Base-by-base conservation (phyloP, 371 early-diverging fungal genomes). In the Actinomortierella wolfii region DNA sequence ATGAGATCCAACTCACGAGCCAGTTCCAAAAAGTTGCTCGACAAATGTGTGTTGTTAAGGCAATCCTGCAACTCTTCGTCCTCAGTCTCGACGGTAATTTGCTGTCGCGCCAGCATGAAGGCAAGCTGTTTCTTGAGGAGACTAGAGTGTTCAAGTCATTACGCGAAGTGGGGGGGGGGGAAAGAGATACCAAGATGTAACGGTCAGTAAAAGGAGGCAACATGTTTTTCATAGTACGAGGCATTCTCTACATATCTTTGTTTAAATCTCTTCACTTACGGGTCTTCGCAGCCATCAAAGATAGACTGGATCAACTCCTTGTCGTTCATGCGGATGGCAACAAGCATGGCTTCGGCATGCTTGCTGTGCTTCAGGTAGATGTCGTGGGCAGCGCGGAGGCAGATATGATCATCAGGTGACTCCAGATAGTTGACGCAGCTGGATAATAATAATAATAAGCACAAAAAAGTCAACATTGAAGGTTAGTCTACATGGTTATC, bases 1-100 rank as follows among this genome's bases (percentile, higher is more conserved):
- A 94, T 79, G 21, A 98, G 88, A 79, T 97, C 95, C 61, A 98
- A 86, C 63, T 97, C 95, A 34, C 89, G 87, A 3, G 94, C 99
- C 47, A 98, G 86, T 15, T 89, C 83, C 54, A 91, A 81, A 67
- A 94, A 98, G 77, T 93, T 83, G 57, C 89, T 89, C 9, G 95
- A 90, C 46, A 98, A 81, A 29, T 87, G 81, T 21, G 92, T 81
- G 78, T 98, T 97, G 81, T 88, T 89, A 61, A 98, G 79, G 68
- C 95, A 96, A 28, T 89, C 93, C 15, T 82, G 82, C 43, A 97
- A 75, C 49, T 92, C 92, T 42, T 86, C 84, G 44, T 92, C 93
- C n/a, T 91, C 93, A 9, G 87, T 87, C 53, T 94, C 91, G 55
- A 93, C 80, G 25, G 83, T 76, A 41, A 96, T 83, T 71, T 93